Evolutionary conservation across 176 grass and related monocot genomes (phyloP).

Genomic region (Aegilops bicornis): DNA sequence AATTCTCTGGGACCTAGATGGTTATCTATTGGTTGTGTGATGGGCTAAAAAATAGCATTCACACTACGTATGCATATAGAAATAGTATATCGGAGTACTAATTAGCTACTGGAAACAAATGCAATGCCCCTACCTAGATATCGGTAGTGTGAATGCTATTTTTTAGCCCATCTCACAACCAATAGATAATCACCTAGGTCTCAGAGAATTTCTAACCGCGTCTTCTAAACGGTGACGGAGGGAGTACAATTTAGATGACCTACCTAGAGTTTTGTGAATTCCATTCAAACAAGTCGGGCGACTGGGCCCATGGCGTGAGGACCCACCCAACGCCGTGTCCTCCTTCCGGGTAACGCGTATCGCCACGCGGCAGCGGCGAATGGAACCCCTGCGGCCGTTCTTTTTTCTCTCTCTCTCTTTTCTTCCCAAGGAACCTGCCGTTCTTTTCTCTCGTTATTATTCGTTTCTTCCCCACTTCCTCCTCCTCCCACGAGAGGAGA

Average conservation of each 20-base stretch:
- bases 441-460: not conserved
- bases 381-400: not conserved
- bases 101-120: no score
- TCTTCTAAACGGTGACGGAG: no score
- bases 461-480: not conserved
- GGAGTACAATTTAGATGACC: not conserved
- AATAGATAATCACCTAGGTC: no score
- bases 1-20: no score
- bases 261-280: not conserved
- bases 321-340: not conserved
- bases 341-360: not conserved
- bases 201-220: no score
- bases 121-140: no score
- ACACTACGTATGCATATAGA: no score
- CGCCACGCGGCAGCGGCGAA: constrained; percentile 30
- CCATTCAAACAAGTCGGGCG: not conserved
- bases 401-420: not conserved
- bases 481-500: not conserved
- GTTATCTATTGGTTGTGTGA: no score
- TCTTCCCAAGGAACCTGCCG: not conserved
- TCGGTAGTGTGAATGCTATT: no score
- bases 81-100: no score
- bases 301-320: not conserved
- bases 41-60: no score
- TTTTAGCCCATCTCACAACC: no score